Base-by-base conservation (phyloP, 2,329 filamentous ascomycete species). In the Sporothrix luriei region DNA sequence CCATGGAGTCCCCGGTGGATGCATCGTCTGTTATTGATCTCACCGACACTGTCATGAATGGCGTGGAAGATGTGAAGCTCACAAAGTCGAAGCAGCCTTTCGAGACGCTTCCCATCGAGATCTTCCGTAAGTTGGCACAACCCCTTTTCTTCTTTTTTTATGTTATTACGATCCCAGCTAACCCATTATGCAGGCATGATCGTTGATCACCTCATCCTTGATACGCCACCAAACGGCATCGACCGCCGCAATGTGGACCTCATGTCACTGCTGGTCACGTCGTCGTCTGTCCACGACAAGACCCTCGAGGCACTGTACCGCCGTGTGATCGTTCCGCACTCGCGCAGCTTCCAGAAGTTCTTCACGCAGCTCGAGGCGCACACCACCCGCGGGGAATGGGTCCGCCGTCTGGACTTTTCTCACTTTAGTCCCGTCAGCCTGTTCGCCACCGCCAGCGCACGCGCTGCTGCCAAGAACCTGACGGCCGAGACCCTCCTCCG, bases 351-450 rank as follows among this genome's bases (percentile, higher is more conserved):
- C 80, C 89, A 89, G 76, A 94, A 94, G 79, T 92, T 93, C 74
- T 85, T 93, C 64, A 83, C 84, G 70, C 91, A 92, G 75, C 83
- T 94, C 73, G 82, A 83, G 59, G 81, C 85, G 70, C 88, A 93
- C 77, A 86, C 88, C 2, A 83, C 88, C 10, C 83, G 94, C 68
- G 92, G 91, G 59, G 90, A 88, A 52, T 88, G 94, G 75, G 91
- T 94, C 57, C 88, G 90, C 70, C 89, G 92, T 66, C 82, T 94
- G 59, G 92, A 95, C 80, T 94, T 95, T 76, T 93, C 91, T 72
- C 91, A 94, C 82, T 94, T 94, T 80, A 94, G 92, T 77, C 91
- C 91, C 26, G 88, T 90, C 68, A 90, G 90, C 69, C 84, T 93
- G 73, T 93, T 93, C 76, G 86, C 87, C 71, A 92, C 90, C 19